Evolutionary conservation across 441 rosid genomes (phyloP).

Genomic region (Adansonia madagascariensis): DNA sequence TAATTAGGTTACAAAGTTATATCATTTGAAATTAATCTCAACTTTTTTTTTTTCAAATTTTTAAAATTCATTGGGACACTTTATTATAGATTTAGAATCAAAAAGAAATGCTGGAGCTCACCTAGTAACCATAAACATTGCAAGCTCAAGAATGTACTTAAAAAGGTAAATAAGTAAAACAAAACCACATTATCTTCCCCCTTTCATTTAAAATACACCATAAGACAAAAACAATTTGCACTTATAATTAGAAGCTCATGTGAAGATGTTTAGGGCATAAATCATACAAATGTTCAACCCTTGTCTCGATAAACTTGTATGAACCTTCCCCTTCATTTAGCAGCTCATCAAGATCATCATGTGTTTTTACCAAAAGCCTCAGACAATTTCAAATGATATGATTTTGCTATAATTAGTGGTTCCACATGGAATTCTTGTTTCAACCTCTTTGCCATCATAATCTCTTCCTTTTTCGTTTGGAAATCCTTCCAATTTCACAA

Average conservation of each 20-base stretch:
- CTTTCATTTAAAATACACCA: not conserved
- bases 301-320: slow-evolving; percentile 14
- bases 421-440: not conserved
- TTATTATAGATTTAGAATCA: too few species aligned
- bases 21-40: too few species aligned
- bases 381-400: slow-evolving; percentile 18
- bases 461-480: slow-evolving; percentile 6
- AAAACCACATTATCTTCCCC: too few species aligned
- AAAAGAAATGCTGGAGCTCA: too few species aligned
- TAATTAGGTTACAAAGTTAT: too few species aligned
- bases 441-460: not conserved
- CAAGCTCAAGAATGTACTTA: too few species aligned
- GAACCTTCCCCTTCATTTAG: not conserved
- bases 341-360: not conserved
- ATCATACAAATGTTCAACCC: slow-evolving; percentile 2
- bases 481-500: slow-evolving; percentile 22
- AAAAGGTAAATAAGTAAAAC: too few species aligned
- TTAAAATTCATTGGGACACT: too few species aligned
- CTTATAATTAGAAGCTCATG: not conserved
- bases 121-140: too few species aligned
- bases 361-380: not conserved
- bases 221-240: not conserved
- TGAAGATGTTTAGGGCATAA: slow-evolving; percentile 22
- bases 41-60: too few species aligned
- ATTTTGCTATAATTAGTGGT: slow-evolving; percentile 13